Conservation (phyloP, 202 grass and related monocot species). For the Alloteropsis angusta region DNA sequence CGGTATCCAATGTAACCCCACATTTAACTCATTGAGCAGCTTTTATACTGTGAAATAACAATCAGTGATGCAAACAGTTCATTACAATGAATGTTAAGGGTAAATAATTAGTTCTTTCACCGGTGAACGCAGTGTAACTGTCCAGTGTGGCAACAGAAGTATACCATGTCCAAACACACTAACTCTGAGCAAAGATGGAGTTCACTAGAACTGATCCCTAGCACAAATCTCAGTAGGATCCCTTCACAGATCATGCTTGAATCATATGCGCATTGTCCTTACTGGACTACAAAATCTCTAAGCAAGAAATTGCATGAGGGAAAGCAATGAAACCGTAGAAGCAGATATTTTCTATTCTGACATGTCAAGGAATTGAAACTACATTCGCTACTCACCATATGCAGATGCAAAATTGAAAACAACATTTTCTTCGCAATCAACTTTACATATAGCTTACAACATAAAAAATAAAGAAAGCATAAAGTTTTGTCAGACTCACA, state of each 20-base stretch:
- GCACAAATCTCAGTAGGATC: not conserved
- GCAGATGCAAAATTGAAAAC: not conserved
- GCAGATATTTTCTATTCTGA: not conserved
- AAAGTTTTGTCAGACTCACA: constrained; percentile 35
- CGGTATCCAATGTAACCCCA: too few species aligned
- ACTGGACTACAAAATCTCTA: not conserved
- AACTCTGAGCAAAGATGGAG: not conserved
- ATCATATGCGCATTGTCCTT: not conserved
- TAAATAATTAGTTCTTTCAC: not conserved
- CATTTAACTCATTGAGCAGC: too few species aligned
- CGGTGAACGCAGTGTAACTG: not conserved
- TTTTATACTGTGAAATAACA: too few species aligned
- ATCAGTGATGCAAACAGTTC: too few species aligned
- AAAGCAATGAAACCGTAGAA: not conserved
- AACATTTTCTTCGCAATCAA: too few species aligned
- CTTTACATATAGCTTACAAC: not conserved
- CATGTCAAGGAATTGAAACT: not conserved
- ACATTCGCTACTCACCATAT: not conserved
- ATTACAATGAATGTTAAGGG: too few species aligned
- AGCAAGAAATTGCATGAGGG: not conserved
- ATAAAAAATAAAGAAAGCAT: not conserved
- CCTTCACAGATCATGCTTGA: not conserved
- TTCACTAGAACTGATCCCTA: not conserved
- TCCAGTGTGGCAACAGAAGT: not conserved
- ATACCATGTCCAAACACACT: not conserved